Evolutionary conservation across 2,329 filamentous ascomycete species (phyloP), one percentile per base, ranked within the genome.

Genomic region (Calonectria ilicicola): DNA sequence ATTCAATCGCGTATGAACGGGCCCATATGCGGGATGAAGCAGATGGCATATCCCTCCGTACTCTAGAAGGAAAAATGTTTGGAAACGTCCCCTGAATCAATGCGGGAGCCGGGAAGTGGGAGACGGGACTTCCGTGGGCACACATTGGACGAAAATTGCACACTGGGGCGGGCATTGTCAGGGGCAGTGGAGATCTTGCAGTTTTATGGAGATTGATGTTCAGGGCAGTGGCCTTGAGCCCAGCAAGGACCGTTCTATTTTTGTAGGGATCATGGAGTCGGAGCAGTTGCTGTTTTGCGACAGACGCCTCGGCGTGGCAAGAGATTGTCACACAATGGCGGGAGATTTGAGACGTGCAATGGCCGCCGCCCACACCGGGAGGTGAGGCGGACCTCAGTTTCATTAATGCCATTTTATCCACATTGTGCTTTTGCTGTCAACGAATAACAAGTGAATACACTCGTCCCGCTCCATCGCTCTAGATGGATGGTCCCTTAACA

Each of bases 41-140:
- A 67, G 46, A 68, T 64, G 47, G 21, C 49, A 65, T 35, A 2
- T 35, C 32, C 10, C 10, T 35, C 10, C 29, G 63, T 56, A 47
- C 69, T 44, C 53, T 32, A 19, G 42, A n/a, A 23, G 26, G 15
- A 29, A 56, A 40, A 38, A 63, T 71, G 64, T 71, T 72, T 68
- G 47, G 65, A 72, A 68, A 65, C 65, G 46, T 67, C 65, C 64
- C 65, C 58, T 68, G 65, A 65, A 58, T 58, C 58, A 72, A 72
- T 67, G 69, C 69, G 58, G 38, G 23, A 46, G 38, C 35, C 69
- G 69, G 69, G 58, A 72, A 64, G 69, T 72, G 69, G 69, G 69
- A 67, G 69, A 32, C 40, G 29, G 38, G 35, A 38, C 42, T 40
- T 9, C 40, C 27, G 62, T 60, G n/a, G 65, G 8, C 63, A 67